phyloP scores from a whole-genome alignment of 106 monocot genomes.

The Allium fistulosum region DNA sequence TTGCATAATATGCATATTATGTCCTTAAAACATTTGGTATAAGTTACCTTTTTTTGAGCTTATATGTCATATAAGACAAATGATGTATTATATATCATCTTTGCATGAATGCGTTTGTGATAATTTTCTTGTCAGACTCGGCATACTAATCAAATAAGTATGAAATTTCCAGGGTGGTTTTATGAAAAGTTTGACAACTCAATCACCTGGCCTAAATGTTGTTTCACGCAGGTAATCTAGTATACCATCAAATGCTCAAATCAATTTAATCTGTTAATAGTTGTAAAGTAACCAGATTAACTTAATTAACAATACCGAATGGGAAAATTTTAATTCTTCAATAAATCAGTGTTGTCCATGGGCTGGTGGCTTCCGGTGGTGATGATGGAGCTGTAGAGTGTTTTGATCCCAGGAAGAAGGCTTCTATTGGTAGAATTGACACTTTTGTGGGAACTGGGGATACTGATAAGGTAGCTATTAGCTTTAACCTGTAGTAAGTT shows the following conservation, averaged over 20 bases:
- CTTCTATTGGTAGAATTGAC: constrained; percentile 73
- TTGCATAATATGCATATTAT: not conserved
- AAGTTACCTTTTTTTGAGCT: not conserved
- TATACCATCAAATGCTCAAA: too few species aligned
- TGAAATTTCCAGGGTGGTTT: constrained; percentile 66
- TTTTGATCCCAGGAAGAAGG: constrained; percentile 86
- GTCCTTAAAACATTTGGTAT: not conserved
- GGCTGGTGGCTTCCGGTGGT: constrained; percentile 95
- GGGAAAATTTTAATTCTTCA: not conserved
- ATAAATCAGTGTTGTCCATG: constrained; percentile 55
- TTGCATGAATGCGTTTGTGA: too few species aligned
- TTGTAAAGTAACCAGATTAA: too few species aligned
- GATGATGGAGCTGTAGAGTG: constrained; percentile 95
- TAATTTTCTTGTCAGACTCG: too few species aligned
- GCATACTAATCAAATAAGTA: not conserved
- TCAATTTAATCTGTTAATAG: too few species aligned
- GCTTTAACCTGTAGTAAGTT: not conserved
- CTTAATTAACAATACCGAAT: not conserved
- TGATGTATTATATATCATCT: too few species aligned
- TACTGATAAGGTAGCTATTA: constrained; percentile 35
- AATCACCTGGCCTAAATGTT: constrained; percentile 82
- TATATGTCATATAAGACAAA: not conserved
- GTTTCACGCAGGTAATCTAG: constrained; percentile 70
- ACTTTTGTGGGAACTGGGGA: constrained; percentile 42
- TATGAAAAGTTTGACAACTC: constrained; percentile 62